Conservation (phyloP, 768 basidiomycete genomes). For the Boletus edulis region DNA sequence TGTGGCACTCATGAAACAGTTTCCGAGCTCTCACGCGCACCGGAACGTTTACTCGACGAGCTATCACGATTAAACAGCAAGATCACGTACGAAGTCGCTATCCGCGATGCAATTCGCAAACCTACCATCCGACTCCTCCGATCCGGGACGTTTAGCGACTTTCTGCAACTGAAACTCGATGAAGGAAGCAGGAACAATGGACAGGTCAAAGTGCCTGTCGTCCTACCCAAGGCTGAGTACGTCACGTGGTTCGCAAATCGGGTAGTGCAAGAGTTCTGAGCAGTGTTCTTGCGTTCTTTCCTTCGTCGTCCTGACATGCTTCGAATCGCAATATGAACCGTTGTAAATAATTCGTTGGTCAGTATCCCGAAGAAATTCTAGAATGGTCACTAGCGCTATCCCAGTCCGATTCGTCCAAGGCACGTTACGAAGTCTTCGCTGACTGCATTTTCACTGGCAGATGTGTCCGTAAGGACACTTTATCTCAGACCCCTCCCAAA, state of each 20-base stretch:
- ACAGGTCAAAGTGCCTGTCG: slow-evolving; percentile 23
- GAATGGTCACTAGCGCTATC: too few species aligned
- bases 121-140: slow-evolving; percentile 24
- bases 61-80: not conserved
- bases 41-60: slow-evolving; percentile 7
- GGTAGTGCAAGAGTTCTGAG: slow-evolving; percentile 15
- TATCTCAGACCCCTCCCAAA: too few species aligned
- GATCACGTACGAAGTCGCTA: too few species aligned
- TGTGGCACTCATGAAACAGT: not conserved
- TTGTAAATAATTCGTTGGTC: too few species aligned
- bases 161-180: slow-evolving; percentile 18
- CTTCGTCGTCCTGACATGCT: too few species aligned
- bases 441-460: too few species aligned
- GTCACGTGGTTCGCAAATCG: slow-evolving; percentile 13
- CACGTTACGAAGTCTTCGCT: too few species aligned
- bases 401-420: too few species aligned
- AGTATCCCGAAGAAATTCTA: too few species aligned
- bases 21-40: not conserved
- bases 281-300: too few species aligned
- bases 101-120: not conserved
- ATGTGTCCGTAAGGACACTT: too few species aligned
- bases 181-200: not conserved
- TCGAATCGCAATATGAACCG: too few species aligned
- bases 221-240: slow-evolving; percentile 9
- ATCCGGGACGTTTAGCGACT: slow-evolving; percentile 22